These are phyloP conservation scores for Scleromitrula shiraiana DNA, from an alignment of 2,329 filamentous ascomycete genomes.

Conservation along the genomic window DNA sequence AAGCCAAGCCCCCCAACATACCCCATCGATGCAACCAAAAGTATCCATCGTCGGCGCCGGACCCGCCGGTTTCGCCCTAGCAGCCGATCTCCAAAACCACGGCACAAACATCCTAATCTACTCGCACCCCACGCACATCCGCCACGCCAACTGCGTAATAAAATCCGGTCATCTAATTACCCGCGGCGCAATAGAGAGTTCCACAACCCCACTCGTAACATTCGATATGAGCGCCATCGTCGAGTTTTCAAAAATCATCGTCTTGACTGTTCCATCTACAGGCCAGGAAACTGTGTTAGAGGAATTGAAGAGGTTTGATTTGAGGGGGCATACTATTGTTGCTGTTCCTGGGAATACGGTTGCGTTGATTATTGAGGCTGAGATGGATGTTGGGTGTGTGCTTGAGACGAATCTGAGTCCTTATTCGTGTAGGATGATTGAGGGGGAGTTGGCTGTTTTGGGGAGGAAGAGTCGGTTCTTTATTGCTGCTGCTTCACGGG, in stretches of 20 bases:
- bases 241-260: slow-evolving; percentile 10
- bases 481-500: background rate
- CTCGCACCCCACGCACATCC: slow-evolving; percentile 10
- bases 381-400: background rate
- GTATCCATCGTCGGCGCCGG: slow-evolving; percentile 14
- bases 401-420: background rate
- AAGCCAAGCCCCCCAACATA: background rate
- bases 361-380: background rate
- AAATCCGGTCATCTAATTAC: slow-evolving; percentile 2
- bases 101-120: slow-evolving; percentile 10
- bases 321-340: background rate
- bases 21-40: slow-evolving; percentile 4
- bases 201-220: background rate
- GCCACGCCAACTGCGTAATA: slow-evolving; percentile 4
- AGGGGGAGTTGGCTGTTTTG: background rate
- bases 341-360: slow-evolving; percentile 1
- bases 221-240: slow-evolving; percentile 7
- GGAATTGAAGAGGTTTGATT: slow-evolving; percentile 6
- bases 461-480: background rate
- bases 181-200: background rate
- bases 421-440: background rate
- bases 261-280: slow-evolving; percentile 12
- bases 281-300: slow-evolving; percentile 8
- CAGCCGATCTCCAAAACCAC: slow-evolving; percentile 10
- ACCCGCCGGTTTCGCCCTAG: slow-evolving; percentile 11